These are phyloP conservation scores for Termitomyces sp. DNA, from an alignment of 768 basidiomycete genomes.

Conservation along the genomic window DNA sequence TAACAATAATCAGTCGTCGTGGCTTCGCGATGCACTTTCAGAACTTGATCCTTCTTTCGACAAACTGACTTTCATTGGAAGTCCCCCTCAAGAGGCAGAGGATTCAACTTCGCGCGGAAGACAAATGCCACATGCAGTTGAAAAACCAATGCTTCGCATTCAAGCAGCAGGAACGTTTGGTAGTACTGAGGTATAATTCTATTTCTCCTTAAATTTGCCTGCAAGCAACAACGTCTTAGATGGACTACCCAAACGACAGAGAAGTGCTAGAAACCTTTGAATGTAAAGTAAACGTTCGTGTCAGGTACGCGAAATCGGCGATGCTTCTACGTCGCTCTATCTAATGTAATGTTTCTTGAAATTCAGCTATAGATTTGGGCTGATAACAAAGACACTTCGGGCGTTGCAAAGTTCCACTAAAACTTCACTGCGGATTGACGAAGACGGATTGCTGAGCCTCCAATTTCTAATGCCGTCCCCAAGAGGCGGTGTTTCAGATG, in stretches of 20 bases:
- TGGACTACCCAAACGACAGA: slow-evolving; percentile 93
- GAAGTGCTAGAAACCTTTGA: slow-evolving; percentile 91
- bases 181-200: slow-evolving; percentile 61
- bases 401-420: slow-evolving; percentile 83
- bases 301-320: slow-evolving; percentile 46
- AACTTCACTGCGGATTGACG: slow-evolving; percentile 83
- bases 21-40: slow-evolving; percentile 88
- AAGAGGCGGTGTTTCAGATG: slow-evolving; percentile 37
- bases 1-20: slow-evolving; percentile 56
- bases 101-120: slow-evolving; percentile 11
- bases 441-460: slow-evolving; percentile 74
- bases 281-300: slow-evolving; percentile 58
- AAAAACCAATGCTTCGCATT: slow-evolving; percentile 72
- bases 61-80: slow-evolving; percentile 77
- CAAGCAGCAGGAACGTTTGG: slow-evolving; percentile 80
- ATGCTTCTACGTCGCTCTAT: background rate
- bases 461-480: slow-evolving; percentile 82
- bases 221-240: slow-evolving; percentile 35
- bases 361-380: slow-evolving; percentile 77
- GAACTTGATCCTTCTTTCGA: slow-evolving; percentile 89
- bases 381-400: slow-evolving; percentile 63
- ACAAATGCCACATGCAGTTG: slow-evolving; percentile 19
- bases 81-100: slow-evolving; percentile 40
- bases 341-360: background rate
- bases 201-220: background rate